These are phyloP conservation scores for Physcomitrium patens DNA, from an alignment of 225 moss, liverwort and hornwort species.

Conservation along the genomic window DNA sequence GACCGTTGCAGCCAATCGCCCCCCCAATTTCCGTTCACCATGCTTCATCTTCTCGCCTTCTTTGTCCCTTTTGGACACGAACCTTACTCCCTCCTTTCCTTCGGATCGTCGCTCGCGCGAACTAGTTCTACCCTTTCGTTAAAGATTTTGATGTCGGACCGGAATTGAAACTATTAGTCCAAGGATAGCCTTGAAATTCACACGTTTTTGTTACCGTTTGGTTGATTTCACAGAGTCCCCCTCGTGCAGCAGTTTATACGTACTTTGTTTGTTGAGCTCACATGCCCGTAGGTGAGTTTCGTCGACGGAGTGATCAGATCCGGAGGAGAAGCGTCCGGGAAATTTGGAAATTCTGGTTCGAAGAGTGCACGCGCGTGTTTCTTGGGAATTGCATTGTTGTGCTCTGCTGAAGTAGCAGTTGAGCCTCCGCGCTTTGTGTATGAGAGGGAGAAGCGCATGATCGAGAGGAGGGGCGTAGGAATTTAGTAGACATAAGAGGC, in stretches of 20 bases:
- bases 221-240: not conserved
- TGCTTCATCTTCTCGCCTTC: slow-evolving; percentile 10
- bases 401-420: slow-evolving; percentile 20
- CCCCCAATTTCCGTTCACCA: not conserved
- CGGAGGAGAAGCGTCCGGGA: not conserved
- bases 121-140: not conserved
- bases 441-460: slow-evolving; percentile 34
- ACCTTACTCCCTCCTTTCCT: not conserved
- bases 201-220: not conserved
- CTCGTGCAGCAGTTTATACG: not conserved
- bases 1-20: slow-evolving; percentile 42
- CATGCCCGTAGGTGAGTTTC: not conserved
- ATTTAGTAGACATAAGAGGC: not conserved
- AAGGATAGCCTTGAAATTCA: too few relatives aligned
- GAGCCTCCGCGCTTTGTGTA: slow-evolving; percentile 22
- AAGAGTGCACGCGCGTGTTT: slow-evolving; percentile 8
- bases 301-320: not conserved
- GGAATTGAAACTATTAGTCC: not conserved
- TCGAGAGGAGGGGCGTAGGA: slow-evolving; percentile 10
- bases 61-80: not conserved
- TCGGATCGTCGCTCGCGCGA: not conserved
- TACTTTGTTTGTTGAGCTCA: not conserved
- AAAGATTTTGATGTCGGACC: not conserved
- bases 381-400: slow-evolving; percentile 37
- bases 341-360: not conserved